Base-by-base conservation (phyloP, 345 rosid genomes). In the Triadica sebifera region DNA sequence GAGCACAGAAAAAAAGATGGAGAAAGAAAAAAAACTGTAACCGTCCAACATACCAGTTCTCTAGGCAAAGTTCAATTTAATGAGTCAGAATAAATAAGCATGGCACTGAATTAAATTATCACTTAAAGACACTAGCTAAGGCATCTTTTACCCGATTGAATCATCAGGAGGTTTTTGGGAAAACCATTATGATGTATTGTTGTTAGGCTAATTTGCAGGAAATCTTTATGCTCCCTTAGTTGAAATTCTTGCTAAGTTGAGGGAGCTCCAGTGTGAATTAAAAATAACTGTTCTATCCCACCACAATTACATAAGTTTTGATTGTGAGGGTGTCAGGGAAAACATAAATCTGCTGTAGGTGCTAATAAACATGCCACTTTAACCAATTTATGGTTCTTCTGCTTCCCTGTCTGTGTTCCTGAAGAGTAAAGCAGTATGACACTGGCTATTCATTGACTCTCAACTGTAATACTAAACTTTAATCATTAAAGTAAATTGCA, bases 341-440 rank as follows among this genome's bases (percentile, higher is more conserved):
- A 49, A 4, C 1, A 24, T 25, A 47, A 17, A 67, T 25, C 70
- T 13, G 38, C 34, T 55, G n/a, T 43, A 11, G 46, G 15, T n/a
- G 19, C 20, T 5, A 20, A 56, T 20, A 2, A 7, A 0, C 50
- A 22, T 12, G 63, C 39, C 38, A 16, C 47, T 17, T 22, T 37
- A 51, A 50, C 67, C 67, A 69, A 62, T 16, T 80, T 74, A 81
- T 58, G 80, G 72, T 67, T 79, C 77, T 74, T 72, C 82, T 19
- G 50, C 71, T 12, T 67, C 63, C 20, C 71, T 73, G 8, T 57
- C 75, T 45, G 76, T 65, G 69, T 39, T 70, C 77, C 89, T 86
- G 80, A 70, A 77, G 19, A n/a, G 24, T 17, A 22, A 19, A 19
- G 75, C 4, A 60, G 47, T 50, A 22, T 52, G 10, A 50, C 46